A percentile compares a stretch with the other conserved stretches of the same genome.
Evolutionary conservation across 495 filamentous ascomycete genomes (phyloP).

Genomic region (Hamigera avellanea): DNA sequence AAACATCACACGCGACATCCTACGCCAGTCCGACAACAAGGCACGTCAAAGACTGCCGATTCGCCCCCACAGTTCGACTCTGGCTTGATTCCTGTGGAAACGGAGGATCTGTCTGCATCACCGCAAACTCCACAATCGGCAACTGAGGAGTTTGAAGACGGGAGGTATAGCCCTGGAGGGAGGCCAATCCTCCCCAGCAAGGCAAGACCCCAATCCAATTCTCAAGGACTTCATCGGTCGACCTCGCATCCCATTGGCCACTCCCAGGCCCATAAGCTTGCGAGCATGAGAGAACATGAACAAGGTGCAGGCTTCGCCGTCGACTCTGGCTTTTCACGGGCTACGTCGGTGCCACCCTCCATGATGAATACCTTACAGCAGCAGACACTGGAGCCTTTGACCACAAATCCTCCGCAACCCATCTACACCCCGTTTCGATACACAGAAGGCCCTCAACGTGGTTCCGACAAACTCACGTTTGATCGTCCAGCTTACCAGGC

Average conservation of each 20-base stretch:
- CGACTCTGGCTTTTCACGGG: constrained; percentile 6
- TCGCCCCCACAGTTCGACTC: constrained; percentile 15
- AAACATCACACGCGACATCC: constrained; percentile 4
- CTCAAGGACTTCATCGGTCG: constrained; percentile 8
- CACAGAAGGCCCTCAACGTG: constrained; percentile 34
- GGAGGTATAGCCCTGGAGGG: constrained; percentile 38
- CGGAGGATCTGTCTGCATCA: constrained; percentile 10
- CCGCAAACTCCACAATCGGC: background rate
- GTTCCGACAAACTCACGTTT: constrained; percentile 28
- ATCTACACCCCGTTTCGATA: constrained; percentile 38
- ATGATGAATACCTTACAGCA: constrained; percentile 11
- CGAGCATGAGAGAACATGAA: constrained; percentile 4
- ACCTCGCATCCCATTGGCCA: constrained; percentile 10
- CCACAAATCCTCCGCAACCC: constrained; percentile 29
- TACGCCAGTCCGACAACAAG: constrained; percentile 4
- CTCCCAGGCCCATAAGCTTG: constrained; percentile 5
- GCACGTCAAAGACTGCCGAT: constrained; percentile 6
- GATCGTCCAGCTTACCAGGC: constrained; percentile 33
- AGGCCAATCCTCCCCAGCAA: constrained; percentile 23
- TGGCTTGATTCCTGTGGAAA: constrained; percentile 24
- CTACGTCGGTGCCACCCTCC: constrained; percentile 16
- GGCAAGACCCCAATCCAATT: background rate
- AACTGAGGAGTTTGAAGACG: constrained; percentile 11
- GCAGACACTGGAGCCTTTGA: constrained; percentile 18
- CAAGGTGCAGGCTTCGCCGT: constrained; percentile 5